These are phyloP conservation scores for Penicillium digitatum DNA, from an alignment of 2,329 filamentous ascomycete species.

Conservation along the genomic window DNA sequence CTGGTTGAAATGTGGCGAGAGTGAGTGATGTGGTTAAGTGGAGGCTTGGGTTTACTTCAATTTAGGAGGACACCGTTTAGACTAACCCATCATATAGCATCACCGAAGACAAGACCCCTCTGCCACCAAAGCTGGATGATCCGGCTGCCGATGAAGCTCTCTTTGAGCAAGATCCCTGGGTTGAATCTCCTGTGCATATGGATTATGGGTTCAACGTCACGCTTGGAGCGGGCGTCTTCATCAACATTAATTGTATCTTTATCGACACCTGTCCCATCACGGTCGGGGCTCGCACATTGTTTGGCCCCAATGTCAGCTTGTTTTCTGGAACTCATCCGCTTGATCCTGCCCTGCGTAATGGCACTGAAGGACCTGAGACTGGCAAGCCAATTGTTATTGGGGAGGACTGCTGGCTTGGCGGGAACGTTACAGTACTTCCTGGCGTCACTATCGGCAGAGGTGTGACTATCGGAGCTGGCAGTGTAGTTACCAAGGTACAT, in stretches of 20 bases:
- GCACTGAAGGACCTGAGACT: conserved; percentile 68
- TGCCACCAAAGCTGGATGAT: conserved; percentile 58
- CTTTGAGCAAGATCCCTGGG: conserved; percentile 63
- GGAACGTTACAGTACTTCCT: conserved; percentile 65
- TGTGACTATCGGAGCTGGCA: conserved; percentile 70
- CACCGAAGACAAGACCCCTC: conserved; percentile 56
- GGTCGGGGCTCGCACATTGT: conserved; percentile 70
- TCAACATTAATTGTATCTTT: conserved; percentile 72
- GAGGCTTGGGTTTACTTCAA: not conserved
- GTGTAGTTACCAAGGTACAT: conserved; percentile 70
- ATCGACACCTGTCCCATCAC: conserved; percentile 72
- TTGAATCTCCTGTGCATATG: conserved; percentile 65
- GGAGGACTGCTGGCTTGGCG: conserved; percentile 77
- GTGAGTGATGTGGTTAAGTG: conserved; percentile 48
- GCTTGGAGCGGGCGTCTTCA: conserved; percentile 66
- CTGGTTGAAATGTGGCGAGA: conserved; percentile 66
- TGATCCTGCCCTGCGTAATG: conserved; percentile 69
- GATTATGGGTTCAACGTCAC: conserved; percentile 77
- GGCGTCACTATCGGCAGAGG: conserved; percentile 76
- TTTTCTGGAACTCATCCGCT: conserved; percentile 73
- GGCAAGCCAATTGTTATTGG: conserved; percentile 72
- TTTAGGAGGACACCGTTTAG: not conserved
- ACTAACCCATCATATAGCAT: conserved; percentile 49
- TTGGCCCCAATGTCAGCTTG: conserved; percentile 74
- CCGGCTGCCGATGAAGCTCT: conserved; percentile 62